Conservation (phyloP, 306 rosid species). For the Astragalus glycyphyllos region DNA sequence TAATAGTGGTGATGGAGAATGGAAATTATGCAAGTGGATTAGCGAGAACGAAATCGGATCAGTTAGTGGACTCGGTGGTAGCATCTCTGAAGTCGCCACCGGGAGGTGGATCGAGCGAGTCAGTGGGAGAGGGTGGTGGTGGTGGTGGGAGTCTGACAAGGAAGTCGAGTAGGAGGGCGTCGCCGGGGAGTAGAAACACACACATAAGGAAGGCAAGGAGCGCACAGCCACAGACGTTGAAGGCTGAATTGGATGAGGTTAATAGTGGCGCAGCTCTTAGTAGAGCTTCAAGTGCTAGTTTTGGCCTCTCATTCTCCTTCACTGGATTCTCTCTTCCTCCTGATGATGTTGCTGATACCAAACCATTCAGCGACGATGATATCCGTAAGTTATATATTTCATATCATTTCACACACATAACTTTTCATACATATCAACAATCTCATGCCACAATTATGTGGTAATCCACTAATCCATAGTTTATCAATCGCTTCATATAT, state of each 20-base stretch:
- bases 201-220: slow-evolving; percentile 89
- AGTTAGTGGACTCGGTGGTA: slow-evolving; percentile 55
- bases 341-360: slow-evolving; percentile 73
- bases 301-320: slow-evolving; percentile 93
- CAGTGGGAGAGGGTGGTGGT: slow-evolving; percentile 35
- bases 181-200: slow-evolving; percentile 67
- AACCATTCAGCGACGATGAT: slow-evolving; percentile 85
- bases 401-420: too few relatives aligned
- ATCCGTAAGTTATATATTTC: slow-evolving; percentile 90
- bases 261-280: slow-evolving; percentile 89
- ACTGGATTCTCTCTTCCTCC: slow-evolving; percentile 88
- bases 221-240: slow-evolving; percentile 61
- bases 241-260: slow-evolving; percentile 76
- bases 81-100: slow-evolving; percentile 57
- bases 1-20: slow-evolving; percentile 58
- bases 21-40: slow-evolving; percentile 48
- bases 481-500: neutral
- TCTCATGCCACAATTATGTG: neutral
- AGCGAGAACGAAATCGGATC: slow-evolving; percentile 79
- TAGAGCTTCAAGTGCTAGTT: slow-evolving; percentile 94
- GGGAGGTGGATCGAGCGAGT: slow-evolving; percentile 20
- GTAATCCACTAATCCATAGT: neutral
- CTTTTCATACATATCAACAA: too few relatives aligned
- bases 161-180: slow-evolving; percentile 68
- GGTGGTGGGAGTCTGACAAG: slow-evolving; percentile 52